These are phyloP conservation scores for Nemania serpens DNA, from an alignment of 2,329 filamentous ascomycete species.

Conservation along the genomic window DNA sequence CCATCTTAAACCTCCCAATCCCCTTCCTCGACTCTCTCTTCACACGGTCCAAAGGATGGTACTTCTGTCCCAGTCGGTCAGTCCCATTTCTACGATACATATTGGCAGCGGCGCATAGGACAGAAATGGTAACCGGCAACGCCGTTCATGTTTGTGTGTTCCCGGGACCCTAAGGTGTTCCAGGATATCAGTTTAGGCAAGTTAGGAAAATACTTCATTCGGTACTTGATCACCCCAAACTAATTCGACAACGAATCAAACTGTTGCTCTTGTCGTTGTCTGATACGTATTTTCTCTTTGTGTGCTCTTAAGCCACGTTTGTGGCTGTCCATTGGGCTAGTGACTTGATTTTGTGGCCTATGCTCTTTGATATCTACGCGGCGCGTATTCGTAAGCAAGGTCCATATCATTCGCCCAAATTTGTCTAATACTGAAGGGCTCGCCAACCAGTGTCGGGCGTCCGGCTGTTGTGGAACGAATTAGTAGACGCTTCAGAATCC, in stretches of 20 bases:
- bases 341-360: too few species aligned
- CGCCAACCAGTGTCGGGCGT: too few species aligned
- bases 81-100: slow-evolving; percentile 27
- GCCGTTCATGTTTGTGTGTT: slow-evolving; percentile 20
- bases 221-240: slow-evolving; percentile 12
- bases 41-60: slow-evolving; percentile 10
- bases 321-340: too few species aligned
- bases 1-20: slow-evolving; percentile 13
- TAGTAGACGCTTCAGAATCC: too few species aligned
- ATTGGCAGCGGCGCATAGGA: slow-evolving; percentile 26
- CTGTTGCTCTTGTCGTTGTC: background rate
- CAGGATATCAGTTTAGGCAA: slow-evolving; percentile 21
- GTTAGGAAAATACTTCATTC: slow-evolving; percentile 19
- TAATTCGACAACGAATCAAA: slow-evolving; percentile 16
- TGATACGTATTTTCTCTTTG: too few species aligned
- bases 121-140: slow-evolving; percentile 27
- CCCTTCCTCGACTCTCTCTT: slow-evolving; percentile 11
- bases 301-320: too few species aligned
- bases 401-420: too few species aligned
- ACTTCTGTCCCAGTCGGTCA: slow-evolving; percentile 28
- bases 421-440: too few species aligned
- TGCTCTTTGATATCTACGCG: too few species aligned
- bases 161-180: slow-evolving; percentile 7
- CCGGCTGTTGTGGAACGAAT: too few species aligned
- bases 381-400: too few species aligned